Percentiles rank a stretch among this genome's conserved stretches.
Evolutionary conservation across 2,329 filamentous ascomycete genomes (phyloP).

Genomic region (Penicillium janthinellum): DNA sequence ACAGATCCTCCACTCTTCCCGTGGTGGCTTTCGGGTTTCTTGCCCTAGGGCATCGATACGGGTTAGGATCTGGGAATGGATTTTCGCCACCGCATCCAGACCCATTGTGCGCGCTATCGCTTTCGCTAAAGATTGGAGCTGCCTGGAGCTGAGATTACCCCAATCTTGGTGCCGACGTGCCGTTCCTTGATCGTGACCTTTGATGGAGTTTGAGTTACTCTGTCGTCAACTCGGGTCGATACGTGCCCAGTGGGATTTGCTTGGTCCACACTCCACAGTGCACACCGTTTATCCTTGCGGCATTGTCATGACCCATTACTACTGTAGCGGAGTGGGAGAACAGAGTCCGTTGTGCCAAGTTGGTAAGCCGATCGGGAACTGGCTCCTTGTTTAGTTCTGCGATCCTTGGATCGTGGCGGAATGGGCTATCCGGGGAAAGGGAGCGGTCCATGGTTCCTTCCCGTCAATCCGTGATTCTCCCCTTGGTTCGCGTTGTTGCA

Average conservation of each 20-base stretch:
- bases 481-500: constrained; percentile 12
- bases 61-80: neutral
- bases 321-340: neutral
- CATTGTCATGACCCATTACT: neutral
- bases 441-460: constrained; percentile 28
- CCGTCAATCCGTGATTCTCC: constrained; percentile 9
- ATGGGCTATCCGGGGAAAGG: constrained; percentile 20
- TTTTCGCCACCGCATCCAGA: neutral
- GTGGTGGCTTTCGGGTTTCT: neutral
- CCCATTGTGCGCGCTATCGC: constrained; percentile 27
- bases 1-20: neutral
- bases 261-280: too few relatives aligned
- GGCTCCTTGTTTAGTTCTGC: neutral
- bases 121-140: constrained; percentile 28
- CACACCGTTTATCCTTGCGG: neutral
- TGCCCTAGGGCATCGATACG: neutral
- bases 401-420: constrained; percentile 20
- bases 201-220: neutral
- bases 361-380: neutral
- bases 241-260: too few relatives aligned
- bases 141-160: neutral
- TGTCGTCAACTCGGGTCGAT: too few relatives aligned
- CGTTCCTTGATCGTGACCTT: neutral
- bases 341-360: neutral
- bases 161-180: constrained; percentile 4